phyloP scores from a whole-genome alignment of 2,329 filamentous ascomycete species.

The Colletotrichum camelliae region DNA sequence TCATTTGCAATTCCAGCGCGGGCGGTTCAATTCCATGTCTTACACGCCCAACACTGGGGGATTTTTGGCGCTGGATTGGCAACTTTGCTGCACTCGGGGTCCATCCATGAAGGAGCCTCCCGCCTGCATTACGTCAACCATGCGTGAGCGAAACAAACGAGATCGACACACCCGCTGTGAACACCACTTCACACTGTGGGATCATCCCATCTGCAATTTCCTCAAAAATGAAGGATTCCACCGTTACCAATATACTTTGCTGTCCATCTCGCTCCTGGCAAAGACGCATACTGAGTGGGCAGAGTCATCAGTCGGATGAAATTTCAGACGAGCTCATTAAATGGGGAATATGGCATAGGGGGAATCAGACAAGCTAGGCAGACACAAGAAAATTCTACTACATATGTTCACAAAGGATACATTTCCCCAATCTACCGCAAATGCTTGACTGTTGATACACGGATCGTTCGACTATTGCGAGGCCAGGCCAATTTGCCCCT shows the following conservation, averaged over 20 bases:
- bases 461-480: slow-evolving; percentile 29
- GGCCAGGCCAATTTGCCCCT: slow-evolving; percentile 37
- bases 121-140: background rate
- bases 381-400: slow-evolving; percentile 42
- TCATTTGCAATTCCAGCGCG: background rate
- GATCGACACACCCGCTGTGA: background rate
- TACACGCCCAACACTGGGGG: background rate
- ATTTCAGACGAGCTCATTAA: background rate
- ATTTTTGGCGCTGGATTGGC: background rate
- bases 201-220: background rate
- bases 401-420: slow-evolving; percentile 51
- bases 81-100: background rate
- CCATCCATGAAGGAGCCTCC: background rate
- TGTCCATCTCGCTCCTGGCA: background rate
- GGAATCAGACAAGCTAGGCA: slow-evolving; percentile 21
- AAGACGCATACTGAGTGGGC: background rate
- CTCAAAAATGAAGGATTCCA: background rate
- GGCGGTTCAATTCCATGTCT: background rate
- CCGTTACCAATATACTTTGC: background rate
- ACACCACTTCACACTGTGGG: background rate
- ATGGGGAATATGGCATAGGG: background rate
- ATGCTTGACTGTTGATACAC: slow-evolving; percentile 48
- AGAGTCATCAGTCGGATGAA: background rate
- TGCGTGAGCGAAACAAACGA: background rate
- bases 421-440: slow-evolving; percentile 41